Evolutionary conservation across 2,329 filamentous ascomycete species (phyloP).

Genomic region (Emericellopsis atlantica): DNA sequence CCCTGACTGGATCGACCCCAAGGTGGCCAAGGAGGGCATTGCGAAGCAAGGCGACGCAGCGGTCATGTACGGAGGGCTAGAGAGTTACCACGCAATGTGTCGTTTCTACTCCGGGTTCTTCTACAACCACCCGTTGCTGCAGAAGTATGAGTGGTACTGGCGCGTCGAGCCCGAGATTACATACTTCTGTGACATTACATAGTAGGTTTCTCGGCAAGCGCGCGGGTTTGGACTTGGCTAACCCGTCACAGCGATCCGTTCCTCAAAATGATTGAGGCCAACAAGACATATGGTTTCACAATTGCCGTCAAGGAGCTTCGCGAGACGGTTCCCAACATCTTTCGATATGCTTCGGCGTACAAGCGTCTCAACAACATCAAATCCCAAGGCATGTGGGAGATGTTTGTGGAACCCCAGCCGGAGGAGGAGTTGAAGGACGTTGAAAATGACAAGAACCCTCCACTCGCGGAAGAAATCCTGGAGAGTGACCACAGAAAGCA

Average conservation of each 20-base stretch:
- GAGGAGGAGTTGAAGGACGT: slow-evolving; percentile 49
- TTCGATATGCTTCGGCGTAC: slow-evolving; percentile 96
- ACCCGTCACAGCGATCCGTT: slow-evolving; percentile 64
- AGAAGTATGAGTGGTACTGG: slow-evolving; percentile 99
- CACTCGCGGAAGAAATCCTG: slow-evolving; percentile 69
- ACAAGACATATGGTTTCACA: slow-evolving; percentile 98
- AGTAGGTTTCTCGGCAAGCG: slow-evolving; percentile 39
- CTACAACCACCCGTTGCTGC: slow-evolving; percentile 88
- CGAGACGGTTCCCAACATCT: slow-evolving; percentile 97
- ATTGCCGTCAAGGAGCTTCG: slow-evolving; percentile 97
- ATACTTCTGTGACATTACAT: slow-evolving; percentile 99
- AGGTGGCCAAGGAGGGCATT: slow-evolving; percentile 91
- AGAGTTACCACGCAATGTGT: slow-evolving; percentile 99
- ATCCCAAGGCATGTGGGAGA: slow-evolving; percentile 92
- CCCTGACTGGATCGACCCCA: slow-evolving; percentile 89
- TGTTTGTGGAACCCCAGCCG: slow-evolving; percentile 70
- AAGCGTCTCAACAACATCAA: slow-evolving; percentile 84
- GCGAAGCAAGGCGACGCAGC: slow-evolving; percentile 91
- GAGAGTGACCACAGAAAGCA: slow-evolving; percentile 60
- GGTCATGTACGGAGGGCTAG: slow-evolving; percentile 98
- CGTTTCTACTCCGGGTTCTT: slow-evolving; percentile 98
- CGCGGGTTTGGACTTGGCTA: slow-evolving; percentile 3
- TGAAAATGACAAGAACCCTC: slow-evolving; percentile 47
- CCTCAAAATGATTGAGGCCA: slow-evolving; percentile 80
- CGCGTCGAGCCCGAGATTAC: slow-evolving; percentile 97